Conservation (phyloP, 805 yeast species). For the Candida tibetensis region DNA sequence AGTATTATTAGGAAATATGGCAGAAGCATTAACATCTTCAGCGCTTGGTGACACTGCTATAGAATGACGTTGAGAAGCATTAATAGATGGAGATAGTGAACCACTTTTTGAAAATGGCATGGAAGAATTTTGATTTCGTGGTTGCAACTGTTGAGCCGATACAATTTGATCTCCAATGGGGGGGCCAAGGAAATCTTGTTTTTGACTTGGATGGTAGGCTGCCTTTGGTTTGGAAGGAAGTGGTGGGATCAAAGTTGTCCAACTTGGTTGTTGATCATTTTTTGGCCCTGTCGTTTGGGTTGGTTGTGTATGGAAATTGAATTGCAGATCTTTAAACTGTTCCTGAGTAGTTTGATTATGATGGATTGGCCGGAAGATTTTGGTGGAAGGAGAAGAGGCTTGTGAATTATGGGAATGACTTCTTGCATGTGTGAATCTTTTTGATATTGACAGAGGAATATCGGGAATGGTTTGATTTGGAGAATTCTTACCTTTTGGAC, state of each 20-base stretch:
- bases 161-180: neutral
- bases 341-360: slow-evolving; percentile 9
- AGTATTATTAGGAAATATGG: neutral
- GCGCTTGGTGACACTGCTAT: slow-evolving; percentile 15
- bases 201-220: slow-evolving; percentile 10
- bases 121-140: slow-evolving; percentile 1
- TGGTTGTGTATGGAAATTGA: slow-evolving; percentile 1
- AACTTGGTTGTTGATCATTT: slow-evolving; percentile 9
- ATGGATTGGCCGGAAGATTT: slow-evolving; percentile 13
- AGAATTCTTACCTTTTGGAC: too few species aligned
- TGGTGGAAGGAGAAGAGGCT: slow-evolving; percentile 9
- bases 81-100: neutral
- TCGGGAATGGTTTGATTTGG: neutral
- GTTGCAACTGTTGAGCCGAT: slow-evolving; percentile 2
- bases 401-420: slow-evolving; percentile 15
- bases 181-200: neutral
- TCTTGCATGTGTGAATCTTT: slow-evolving; percentile 8
- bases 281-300: too few species aligned
- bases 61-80: slow-evolving; percentile 22
- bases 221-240: slow-evolving; percentile 22
- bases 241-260: slow-evolving; percentile 32
- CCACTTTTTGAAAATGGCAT: neutral
- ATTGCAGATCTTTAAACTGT: slow-evolving; percentile 1
- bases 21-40: neutral
- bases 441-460: slow-evolving; percentile 5